phyloP scores from a whole-genome alignment of 1,284 basidiomycete species.

The Wolfiporia cocos region DNA sequence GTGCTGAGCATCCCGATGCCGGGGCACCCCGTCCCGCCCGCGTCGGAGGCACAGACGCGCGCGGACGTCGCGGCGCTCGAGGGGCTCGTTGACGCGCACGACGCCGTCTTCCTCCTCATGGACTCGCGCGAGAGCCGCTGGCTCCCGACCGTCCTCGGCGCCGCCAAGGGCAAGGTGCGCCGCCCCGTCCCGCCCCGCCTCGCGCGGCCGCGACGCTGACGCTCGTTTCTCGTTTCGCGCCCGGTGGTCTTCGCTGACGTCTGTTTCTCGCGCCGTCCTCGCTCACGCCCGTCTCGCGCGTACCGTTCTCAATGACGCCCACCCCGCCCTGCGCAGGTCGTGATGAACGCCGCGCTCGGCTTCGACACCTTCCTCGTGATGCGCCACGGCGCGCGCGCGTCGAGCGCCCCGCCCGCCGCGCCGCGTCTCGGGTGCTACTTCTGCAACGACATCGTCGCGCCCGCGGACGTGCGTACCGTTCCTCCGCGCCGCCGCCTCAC shows the following conservation, averaged over 20 bases:
- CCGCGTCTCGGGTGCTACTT: conserved; percentile 87
- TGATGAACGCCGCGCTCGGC: conserved; percentile 92
- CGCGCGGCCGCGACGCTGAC: too few relatives aligned
- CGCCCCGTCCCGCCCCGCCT: too few relatives aligned
- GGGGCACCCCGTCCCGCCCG: conserved; percentile 81
- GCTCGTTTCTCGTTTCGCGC: too few relatives aligned
- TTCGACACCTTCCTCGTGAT: conserved; percentile 97
- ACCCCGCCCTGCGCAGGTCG: conserved; percentile 73
- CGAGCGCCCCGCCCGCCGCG: conserved; percentile 28
- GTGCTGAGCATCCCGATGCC: conserved; percentile 93
- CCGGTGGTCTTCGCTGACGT: too few relatives aligned
- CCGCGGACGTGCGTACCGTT: conserved; percentile 70
- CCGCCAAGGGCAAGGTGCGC: conserved; percentile 75
- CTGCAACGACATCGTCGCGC: conserved; percentile 97
- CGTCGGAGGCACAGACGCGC: conserved; percentile 50
- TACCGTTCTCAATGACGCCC: too few relatives aligned
- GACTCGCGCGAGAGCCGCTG: conserved; percentile 95
- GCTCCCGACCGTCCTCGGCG: conserved; percentile 88
- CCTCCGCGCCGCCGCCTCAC: neutral
- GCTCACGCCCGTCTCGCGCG: too few relatives aligned
- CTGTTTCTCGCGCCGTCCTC: too few relatives aligned
- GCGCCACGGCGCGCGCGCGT: conserved; percentile 79
- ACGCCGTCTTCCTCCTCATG: conserved; percentile 94
- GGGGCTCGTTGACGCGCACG: conserved; percentile 75
- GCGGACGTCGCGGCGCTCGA: conserved; percentile 73